A percentile compares a stretch with the other conserved stretches of the same genome.
These are phyloP conservation scores for Trichoderma guizhouense DNA, from an alignment of 2,329 filamentous ascomycete genomes.

Conservation along the genomic window DNA sequence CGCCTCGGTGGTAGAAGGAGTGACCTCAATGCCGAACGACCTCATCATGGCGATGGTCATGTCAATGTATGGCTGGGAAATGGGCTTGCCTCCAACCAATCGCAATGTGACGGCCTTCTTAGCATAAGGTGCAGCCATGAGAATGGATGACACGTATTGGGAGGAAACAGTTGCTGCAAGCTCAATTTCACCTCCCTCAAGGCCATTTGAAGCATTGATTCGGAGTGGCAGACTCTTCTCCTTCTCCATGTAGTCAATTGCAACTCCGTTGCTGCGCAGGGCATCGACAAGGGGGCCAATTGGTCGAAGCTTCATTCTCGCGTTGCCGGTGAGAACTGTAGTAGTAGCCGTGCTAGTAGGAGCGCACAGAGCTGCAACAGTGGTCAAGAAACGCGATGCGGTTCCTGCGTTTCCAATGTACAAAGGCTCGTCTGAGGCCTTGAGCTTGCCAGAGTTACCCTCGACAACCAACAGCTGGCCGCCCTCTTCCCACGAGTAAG, in stretches of 20 bases:
- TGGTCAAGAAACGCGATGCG: constrained; percentile 90
- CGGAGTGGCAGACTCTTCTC: constrained; percentile 79
- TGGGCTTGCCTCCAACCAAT: constrained; percentile 92
- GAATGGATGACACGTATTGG: constrained; percentile 95
- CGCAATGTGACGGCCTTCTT: constrained; percentile 88
- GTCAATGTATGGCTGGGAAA: constrained; percentile 95
- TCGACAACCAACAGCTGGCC: constrained; percentile 87
- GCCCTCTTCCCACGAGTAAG: constrained; percentile 90
- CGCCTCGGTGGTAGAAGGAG: constrained; percentile 70
- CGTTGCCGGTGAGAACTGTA: constrained; percentile 87
- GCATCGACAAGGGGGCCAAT: constrained; percentile 93
- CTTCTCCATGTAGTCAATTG: constrained; percentile 79
- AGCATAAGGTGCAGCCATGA: constrained; percentile 96
- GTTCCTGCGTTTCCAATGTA: constrained; percentile 97
- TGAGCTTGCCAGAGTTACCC: constrained; percentile 82
- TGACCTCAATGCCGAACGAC: constrained; percentile 80
- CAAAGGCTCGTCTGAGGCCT: constrained; percentile 70
- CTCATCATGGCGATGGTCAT: constrained; percentile 99
- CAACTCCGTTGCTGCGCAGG: constrained; percentile 79
- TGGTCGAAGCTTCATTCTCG: constrained; percentile 91
- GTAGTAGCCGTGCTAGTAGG: constrained; percentile 57
- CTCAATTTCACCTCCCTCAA: constrained; percentile 83
- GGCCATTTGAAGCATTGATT: constrained; percentile 77
- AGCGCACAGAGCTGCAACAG: constrained; percentile 79
- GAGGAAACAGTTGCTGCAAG: constrained; percentile 94